Percentiles rank a stretch among this genome's conserved stretches.
Evolutionary conservation across 352 stramenopile genomes (phyloP).

Genomic region (Phytopythium delawarense): DNA sequence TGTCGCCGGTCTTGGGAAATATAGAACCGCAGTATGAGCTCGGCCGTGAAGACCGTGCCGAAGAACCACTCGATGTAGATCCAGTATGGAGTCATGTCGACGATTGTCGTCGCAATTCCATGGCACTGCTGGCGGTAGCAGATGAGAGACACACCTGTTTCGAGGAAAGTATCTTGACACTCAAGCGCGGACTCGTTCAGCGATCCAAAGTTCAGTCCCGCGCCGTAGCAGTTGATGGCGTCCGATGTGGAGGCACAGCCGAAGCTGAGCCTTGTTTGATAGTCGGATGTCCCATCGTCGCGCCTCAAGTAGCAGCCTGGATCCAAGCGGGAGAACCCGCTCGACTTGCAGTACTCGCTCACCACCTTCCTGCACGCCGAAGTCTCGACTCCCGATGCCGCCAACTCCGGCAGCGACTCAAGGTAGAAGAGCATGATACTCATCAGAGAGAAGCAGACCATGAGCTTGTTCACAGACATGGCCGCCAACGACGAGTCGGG

Average conservation of each 20-base stretch:
- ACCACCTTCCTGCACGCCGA: conserved; percentile 42
- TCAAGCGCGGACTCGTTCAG: conserved; percentile 14
- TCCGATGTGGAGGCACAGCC: conserved; percentile 18
- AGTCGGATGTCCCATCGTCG: conserved; percentile 25
- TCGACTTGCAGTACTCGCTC: conserved; percentile 40
- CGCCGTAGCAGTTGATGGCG: conserved; percentile 36
- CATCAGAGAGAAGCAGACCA: conserved; percentile 48
- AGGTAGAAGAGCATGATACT: conserved; percentile 70
- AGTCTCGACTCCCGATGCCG: conserved; percentile 37
- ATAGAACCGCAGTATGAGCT: conserved; percentile 57
- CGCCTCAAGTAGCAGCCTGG: conserved; percentile 45
- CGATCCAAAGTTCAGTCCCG: conserved; percentile 54
- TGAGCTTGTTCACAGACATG: conserved; percentile 44
- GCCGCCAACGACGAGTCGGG: conserved; percentile 53
- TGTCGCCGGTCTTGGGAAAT: conserved; percentile 26
- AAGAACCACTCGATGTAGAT: conserved; percentile 76
- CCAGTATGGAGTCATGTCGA: conserved; percentile 72
- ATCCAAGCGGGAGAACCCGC: conserved; percentile 20
- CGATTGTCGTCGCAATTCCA: conserved; percentile 19
- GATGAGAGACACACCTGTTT: conserved; percentile 23
- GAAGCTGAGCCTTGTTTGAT: conserved; percentile 35
- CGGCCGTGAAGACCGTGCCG: conserved; percentile 45
- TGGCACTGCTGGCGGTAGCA: conserved; percentile 52
- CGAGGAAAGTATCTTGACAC: conserved; percentile 34
- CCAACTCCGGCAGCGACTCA: conserved; percentile 66